Base-by-base conservation (phyloP, 148 eudicot species). In the Persicaria tinctoria region DNA sequence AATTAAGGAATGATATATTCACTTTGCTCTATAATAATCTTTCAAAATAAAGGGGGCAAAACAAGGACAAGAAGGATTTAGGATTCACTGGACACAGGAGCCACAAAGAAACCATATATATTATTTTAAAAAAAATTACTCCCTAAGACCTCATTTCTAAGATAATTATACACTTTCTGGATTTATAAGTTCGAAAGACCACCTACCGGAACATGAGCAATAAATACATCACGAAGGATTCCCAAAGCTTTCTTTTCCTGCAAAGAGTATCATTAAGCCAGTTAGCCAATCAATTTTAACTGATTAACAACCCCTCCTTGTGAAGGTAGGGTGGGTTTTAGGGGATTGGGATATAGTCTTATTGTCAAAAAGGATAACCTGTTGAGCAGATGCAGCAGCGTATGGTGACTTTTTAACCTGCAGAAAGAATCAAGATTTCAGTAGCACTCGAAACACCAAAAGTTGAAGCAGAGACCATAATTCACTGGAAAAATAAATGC, bases 121-220 rank as follows among this genome's bases (percentile, higher is more conserved):
- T 32, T 32, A 32, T 32, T 32, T 1, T 14, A n/a, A 13, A 16
- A 60, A 60, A 23, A 60, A 12, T 23, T 9, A 50, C 53, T 50
- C 53, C 53, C 53, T 50, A 12, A 9, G 12, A 50, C 53, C 12
- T 50, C 53, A 6, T 50, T 12, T 8, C 53, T 8, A 8, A 50
- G 11, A 8, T 9, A 50, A 6, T 50, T 50, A 5, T 38, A 66
- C 18, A 5, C 53, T 50, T 0, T 66, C 41, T 38, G 70, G 18
- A 2, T 2, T 13, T 12, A 57, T 57, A 57, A 44, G 13, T 23
- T 66, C n/a, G 5, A 66, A 66, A 71, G 17, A n/a, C 8, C 13
- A 80, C 97, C 82, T 76, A 94, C 98, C 71, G 95, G 97, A 78
- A 91, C 81, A 71, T 94, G 90, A 70, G 96, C 96, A 80, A 94